These are phyloP conservation scores for Mangifera indica DNA, from an alignment of 345 rosid genomes.

Conservation along the genomic window DNA sequence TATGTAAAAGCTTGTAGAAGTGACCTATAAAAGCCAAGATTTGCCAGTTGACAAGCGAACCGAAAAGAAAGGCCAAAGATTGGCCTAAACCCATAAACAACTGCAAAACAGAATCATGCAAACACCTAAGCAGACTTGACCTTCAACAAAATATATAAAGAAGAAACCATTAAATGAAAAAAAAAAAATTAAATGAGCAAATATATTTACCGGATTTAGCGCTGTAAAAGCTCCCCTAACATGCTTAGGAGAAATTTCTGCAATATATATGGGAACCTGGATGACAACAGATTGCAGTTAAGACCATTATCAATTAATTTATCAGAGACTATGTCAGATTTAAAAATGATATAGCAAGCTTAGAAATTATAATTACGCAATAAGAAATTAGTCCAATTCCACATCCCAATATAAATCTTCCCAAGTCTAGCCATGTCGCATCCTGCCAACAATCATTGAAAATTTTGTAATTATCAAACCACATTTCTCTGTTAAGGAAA, in stretches of 20 bases:
- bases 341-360: not conserved
- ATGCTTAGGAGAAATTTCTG: conserved; percentile 49
- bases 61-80: conserved; percentile 33
- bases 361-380: conserved; percentile 20
- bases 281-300: not conserved
- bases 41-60: conserved; percentile 38
- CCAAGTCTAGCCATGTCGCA: conserved; percentile 22
- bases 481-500: not conserved
- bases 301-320: not conserved
- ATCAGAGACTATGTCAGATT: not conserved
- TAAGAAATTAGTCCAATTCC: conserved; percentile 35
- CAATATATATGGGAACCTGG: conserved; percentile 42
- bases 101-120: conserved; percentile 16
- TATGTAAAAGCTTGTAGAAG: not conserved
- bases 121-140: conserved; percentile 12
- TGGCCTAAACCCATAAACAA: conserved; percentile 30
- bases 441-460: conserved; percentile 17
- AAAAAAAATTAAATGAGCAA: no score
- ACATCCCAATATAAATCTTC: conserved; percentile 28
- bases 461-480: not conserved
- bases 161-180: conserved; percentile 10
- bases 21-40: conserved; percentile 36
- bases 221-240: conserved; percentile 45
- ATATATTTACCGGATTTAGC: conserved; percentile 33
- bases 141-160: conserved; percentile 6